A percentile compares a stretch with the other conserved stretches of the same genome.
Evolutionary conservation across 1,139 yeast genomes (phyloP).

Genomic region (Diutina rugosa): DNA sequence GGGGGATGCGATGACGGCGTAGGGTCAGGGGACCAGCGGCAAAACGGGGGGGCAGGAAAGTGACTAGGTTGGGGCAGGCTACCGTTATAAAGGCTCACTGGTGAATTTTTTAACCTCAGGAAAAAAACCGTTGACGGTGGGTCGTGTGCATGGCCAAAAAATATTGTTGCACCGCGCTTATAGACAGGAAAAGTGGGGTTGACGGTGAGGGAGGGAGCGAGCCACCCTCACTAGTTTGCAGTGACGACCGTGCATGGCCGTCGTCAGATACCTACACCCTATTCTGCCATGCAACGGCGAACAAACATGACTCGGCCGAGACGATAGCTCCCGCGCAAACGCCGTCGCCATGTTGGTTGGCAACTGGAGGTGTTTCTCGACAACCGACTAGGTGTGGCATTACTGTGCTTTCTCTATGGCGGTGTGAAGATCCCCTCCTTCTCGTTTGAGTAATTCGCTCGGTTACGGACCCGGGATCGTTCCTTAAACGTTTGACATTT

Average conservation of each 20-base stretch:
- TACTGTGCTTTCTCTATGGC: not conserved
- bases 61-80: not conserved
- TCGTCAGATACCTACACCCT: not conserved
- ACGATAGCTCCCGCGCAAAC: too few species aligned
- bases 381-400: not conserved
- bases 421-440: not conserved
- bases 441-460: not conserved
- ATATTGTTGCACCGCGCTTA: not conserved
- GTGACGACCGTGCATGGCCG: not conserved
- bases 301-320: too few species aligned
- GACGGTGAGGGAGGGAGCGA: not conserved
- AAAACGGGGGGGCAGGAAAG: not conserved
- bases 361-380: too few species aligned
- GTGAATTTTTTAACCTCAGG: not conserved
- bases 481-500: not conserved
- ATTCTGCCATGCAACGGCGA: too few species aligned
- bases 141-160: not conserved
- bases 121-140: not conserved
- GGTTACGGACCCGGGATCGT: not conserved
- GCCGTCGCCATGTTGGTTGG: too few species aligned
- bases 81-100: not conserved
- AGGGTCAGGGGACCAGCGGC: not conserved
- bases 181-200: constrained; percentile 1
- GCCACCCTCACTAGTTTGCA: not conserved
- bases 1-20: not conserved